phyloP scores from a whole-genome alignment of 1,284 basidiomycete genomes.

The Melampsora medusae region DNA sequence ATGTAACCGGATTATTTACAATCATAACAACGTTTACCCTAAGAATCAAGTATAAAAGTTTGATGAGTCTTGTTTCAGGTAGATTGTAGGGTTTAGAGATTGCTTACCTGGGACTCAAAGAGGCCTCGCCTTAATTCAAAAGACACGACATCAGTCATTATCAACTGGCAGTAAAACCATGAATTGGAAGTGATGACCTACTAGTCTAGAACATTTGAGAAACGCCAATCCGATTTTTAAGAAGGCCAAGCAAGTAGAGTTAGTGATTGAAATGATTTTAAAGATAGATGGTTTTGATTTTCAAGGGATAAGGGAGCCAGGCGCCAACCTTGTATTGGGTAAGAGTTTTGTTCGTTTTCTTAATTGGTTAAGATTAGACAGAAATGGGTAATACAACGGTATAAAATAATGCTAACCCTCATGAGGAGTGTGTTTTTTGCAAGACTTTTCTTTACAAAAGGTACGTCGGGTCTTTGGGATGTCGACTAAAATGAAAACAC shows the following conservation, averaged over 20 bases:
- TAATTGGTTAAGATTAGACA: background rate
- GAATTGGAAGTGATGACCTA: background rate
- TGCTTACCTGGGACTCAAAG: conserved; percentile 48
- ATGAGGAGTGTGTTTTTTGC: conserved; percentile 84
- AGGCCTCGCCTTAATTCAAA: conserved; percentile 53
- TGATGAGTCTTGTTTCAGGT: background rate
- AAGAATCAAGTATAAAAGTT: conserved; percentile 60
- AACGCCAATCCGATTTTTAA: background rate
- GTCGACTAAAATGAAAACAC: conserved; percentile 62
- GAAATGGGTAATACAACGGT: background rate
- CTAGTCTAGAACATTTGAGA: background rate
- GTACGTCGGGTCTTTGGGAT: conserved; percentile 58
- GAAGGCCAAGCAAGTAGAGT: background rate
- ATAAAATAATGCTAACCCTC: conserved; percentile 26
- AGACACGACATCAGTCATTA: no score
- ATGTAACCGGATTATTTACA: conserved; percentile 96
- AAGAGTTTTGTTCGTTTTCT: background rate
- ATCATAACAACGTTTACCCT: conserved; percentile 99
- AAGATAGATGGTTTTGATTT: background rate
- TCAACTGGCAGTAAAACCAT: no score
- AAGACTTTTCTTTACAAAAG: conserved; percentile 98
- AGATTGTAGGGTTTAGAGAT: background rate
- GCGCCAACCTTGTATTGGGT: conserved; percentile 1
- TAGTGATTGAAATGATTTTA: background rate
- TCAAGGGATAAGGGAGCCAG: background rate